Evolutionary conservation across 2,329 filamentous ascomycete genomes (phyloP), one percentile per base, ranked within the genome.

Genomic region (Aotearoamyces nothofagi): DNA sequence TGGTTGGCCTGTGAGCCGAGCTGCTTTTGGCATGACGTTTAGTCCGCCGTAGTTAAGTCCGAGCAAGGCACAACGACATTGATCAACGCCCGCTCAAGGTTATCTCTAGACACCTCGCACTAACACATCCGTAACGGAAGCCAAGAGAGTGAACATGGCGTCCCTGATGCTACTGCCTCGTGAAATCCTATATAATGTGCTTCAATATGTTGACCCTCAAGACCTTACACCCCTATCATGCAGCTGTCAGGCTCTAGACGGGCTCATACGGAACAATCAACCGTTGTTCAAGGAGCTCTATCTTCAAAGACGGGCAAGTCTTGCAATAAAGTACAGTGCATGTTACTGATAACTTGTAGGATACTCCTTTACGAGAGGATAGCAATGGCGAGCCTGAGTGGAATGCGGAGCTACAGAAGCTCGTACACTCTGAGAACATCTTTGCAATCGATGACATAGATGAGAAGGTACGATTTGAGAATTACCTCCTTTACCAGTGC

Each of bases 211-310:
- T 20, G 51, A 64, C 15, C 67, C 70, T 2, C 47, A 51, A 22
- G 74, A 79, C 36, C 51, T 81, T 6, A 55, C 58, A 2, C 45
- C 51, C 5, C 44, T 78, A 24, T 57, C 61, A 20, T 50, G 47
- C 33, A 62, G 63, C 26, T 78, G 67, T 45, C 58, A 52, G 11
- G 46, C 43, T 8, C 52, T 84, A 26, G 51, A 66, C 33, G 48
- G 54, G 17, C 67, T 69, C 36, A 57, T 78, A 29, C 57, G 53
- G 27, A 58, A 56, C 24, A 79, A 83, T 45, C 47, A 51, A 10
- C 53, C 66, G 6, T 53, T 84, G 9, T 75, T 62, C 48, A 72
- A 66, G 34, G 60, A 65, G 13, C 53, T 79, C 5, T 84, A 80
- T 46, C 49, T 74, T 4, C 55, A 55, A 10, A 49, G 52, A 24